Percentiles rank a stretch among this genome's conserved stretches.
These are phyloP conservation scores for Tolypocladium inflatum DNA, from an alignment of 2,329 filamentous ascomycete genomes.

Conservation along the genomic window DNA sequence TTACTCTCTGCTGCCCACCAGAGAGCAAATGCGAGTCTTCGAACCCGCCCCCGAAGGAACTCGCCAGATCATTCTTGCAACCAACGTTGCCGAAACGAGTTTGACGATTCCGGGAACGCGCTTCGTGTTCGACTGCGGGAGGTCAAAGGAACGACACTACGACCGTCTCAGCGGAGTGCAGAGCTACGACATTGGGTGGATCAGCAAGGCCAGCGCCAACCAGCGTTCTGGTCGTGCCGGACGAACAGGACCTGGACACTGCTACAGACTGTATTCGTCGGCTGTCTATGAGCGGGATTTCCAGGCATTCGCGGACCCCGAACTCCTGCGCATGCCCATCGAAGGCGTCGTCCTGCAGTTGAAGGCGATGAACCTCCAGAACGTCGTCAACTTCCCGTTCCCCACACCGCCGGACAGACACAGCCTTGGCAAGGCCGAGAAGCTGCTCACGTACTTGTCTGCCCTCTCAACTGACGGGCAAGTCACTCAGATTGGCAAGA, in stretches of 20 bases:
- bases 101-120: slow-evolving; percentile 91
- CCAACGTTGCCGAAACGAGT: slow-evolving; percentile 95
- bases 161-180: slow-evolving; percentile 85
- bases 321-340: slow-evolving; percentile 83
- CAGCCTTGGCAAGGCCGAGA: slow-evolving; percentile 75
- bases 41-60: slow-evolving; percentile 74
- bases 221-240: slow-evolving; percentile 91
- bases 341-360: slow-evolving; percentile 89
- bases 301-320: slow-evolving; percentile 73
- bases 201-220: slow-evolving; percentile 91
- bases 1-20: slow-evolving; percentile 84
- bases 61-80: slow-evolving; percentile 80
- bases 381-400: slow-evolving; percentile 91
- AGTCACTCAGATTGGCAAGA: slow-evolving; percentile 69
- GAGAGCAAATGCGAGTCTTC: slow-evolving; percentile 86
- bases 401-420: slow-evolving; percentile 77
- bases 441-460: slow-evolving; percentile 74
- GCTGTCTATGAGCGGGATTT: slow-evolving; percentile 91
- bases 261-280: slow-evolving; percentile 88
- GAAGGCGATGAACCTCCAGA: slow-evolving; percentile 86
- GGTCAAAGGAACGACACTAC: slow-evolving; percentile 86
- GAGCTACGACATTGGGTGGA: slow-evolving; percentile 91
- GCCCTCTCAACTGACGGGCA: slow-evolving; percentile 64
- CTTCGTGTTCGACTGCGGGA: slow-evolving; percentile 91
- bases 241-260: slow-evolving; percentile 90